These are phyloP conservation scores for Lactarius pseudohatsudake DNA, from an alignment of 768 basidiomycete genomes.

Conservation along the genomic window DNA sequence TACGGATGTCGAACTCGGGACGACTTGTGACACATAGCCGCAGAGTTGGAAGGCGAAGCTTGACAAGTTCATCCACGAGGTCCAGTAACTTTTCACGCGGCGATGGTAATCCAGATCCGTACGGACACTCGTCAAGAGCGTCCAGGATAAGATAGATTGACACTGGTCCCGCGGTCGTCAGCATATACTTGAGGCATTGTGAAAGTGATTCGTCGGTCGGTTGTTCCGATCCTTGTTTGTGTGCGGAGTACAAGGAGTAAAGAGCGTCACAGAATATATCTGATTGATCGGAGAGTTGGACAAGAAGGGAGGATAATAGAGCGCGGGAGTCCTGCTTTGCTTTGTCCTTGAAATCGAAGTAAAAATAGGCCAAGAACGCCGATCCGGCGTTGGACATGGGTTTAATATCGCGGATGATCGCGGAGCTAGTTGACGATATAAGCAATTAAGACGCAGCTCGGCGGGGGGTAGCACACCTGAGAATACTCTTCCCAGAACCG, in stretches of 20 bases:
- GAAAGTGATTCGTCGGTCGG: neutral
- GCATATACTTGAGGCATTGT: neutral
- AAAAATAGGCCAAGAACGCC: neutral
- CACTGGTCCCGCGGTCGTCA: neutral
- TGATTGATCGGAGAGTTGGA: neutral
- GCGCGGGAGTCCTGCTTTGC: neutral
- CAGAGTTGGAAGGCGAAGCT: neutral
- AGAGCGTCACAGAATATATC: neutral
- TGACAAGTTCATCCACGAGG: neutral
- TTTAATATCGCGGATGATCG: neutral
- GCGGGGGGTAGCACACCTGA: neutral
- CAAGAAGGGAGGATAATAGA: neutral
- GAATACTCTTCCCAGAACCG: neutral
- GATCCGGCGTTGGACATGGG: neutral
- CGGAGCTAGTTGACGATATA: neutral
- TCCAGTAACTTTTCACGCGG: neutral
- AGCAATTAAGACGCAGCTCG: neutral
- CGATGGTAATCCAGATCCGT: neutral
- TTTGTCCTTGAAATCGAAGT: neutral
- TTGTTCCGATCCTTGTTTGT: neutral
- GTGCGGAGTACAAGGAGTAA: too few relatives aligned
- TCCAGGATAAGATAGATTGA: conserved; percentile 1
- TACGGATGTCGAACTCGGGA: neutral
- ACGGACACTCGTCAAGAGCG: conserved; percentile 6
- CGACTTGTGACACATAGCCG: neutral